Base-by-base conservation (phyloP, 345 rosid species). In the Citrus australasica region DNA sequence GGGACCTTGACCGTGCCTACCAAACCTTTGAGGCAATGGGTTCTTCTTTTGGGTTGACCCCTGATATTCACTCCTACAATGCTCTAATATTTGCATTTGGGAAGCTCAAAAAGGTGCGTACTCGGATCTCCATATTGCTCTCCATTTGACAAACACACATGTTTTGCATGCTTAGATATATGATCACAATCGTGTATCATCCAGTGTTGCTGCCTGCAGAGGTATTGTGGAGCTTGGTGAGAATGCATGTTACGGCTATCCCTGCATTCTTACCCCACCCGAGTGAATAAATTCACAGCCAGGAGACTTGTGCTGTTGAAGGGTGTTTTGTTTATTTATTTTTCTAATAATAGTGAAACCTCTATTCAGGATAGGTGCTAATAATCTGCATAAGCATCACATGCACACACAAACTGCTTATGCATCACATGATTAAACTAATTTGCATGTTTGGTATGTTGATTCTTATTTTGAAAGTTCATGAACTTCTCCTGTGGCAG, bases 1-100 rank as follows among this genome's bases (percentile, higher is more conserved):
- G 99, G 99, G 99, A 96, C 77, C 87, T 94, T 35, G 95, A 91
- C 69, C 98, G 98, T 78, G 97, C 99, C 73, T 94, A 94, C 76
- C 94, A 94, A 84, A 96, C 98, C n/a, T 92, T 96, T 85, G 97
- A 91, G 70, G 94, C 99, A 61, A 89, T 96, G 61, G 70, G 91
- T 81, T 80, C 88, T 76, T 83, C 93, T 32, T 96, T 96, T 78
- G 98, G 92, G 74, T 81, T 96, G 88, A 87, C 85, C 46, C 93
- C 95, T 67, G 86, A 96, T 85, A 85, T 92, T 68, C 95, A 94
- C 84, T 96, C 99, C 14, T 96, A 85, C 79, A 96, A 96, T 79
- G 89, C 95, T 66, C 83, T 96, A 70, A 84, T 94, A 74, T 83
- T 74, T 89, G 97, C 99, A 21, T 96, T 92, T 80, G 98, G 97